Evolutionary conservation across 805 yeast species (phyloP).

Genomic region (Cyberlindnera amylophila): DNA sequence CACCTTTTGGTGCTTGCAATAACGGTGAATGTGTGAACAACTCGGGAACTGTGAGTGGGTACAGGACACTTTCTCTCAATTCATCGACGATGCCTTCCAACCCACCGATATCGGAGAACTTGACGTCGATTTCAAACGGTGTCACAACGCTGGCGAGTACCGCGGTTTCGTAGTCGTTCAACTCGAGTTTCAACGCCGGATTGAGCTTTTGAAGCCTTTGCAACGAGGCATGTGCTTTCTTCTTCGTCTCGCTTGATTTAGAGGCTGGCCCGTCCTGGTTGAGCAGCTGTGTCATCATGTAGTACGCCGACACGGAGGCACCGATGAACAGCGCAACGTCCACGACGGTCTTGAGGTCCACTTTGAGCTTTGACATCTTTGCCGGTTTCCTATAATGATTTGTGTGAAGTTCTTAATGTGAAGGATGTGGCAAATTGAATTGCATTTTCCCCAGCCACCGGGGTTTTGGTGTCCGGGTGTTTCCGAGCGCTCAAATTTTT

Average conservation of each 20-base stretch:
- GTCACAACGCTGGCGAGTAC: slow-evolving; percentile 75
- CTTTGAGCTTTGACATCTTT: slow-evolving; percentile 20
- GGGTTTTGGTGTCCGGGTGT: slow-evolving; percentile 9
- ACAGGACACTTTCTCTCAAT: slow-evolving; percentile 79
- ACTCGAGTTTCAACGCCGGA: slow-evolving; percentile 52
- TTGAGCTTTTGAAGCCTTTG: slow-evolving; percentile 53
- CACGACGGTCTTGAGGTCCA: slow-evolving; percentile 38
- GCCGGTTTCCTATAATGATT: too few relatives aligned
- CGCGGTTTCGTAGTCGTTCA: slow-evolving; percentile 74
- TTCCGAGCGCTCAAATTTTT: slow-evolving; percentile 4
- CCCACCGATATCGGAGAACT: slow-evolving; percentile 85
- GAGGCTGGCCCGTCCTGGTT: slow-evolving; percentile 43
- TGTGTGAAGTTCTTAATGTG: too few relatives aligned
- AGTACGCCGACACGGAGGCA: slow-evolving; percentile 69
- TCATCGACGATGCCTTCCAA: slow-evolving; percentile 79
- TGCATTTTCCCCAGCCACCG: too few relatives aligned
- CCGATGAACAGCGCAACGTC: slow-evolving; percentile 52
- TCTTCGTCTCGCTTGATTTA: slow-evolving; percentile 56
- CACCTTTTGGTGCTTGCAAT: slow-evolving; percentile 92
- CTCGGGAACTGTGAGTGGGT: slow-evolving; percentile 78
- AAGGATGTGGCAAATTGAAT: background rate
- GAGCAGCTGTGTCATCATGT: slow-evolving; percentile 45
- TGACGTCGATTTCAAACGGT: slow-evolving; percentile 76
- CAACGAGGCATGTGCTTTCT: slow-evolving; percentile 52
- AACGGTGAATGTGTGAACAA: slow-evolving; percentile 69